Evolutionary conservation across 148 eudicot species (phyloP), one percentile per base, ranked within the genome.

Genomic region (Persicaria maculosa): DNA sequence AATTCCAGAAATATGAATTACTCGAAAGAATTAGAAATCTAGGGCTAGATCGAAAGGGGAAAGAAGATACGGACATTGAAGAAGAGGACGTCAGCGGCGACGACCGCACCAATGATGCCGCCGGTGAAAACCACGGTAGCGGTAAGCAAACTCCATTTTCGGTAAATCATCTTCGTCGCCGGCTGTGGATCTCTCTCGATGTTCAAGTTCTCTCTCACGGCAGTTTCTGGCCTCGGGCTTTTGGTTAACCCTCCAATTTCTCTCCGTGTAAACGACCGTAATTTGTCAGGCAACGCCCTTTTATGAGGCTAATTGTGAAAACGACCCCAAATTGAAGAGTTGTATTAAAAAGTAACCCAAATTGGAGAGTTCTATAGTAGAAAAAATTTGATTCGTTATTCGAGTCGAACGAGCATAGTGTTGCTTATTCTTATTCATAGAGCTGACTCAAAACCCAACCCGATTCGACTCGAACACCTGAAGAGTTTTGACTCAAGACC

Each of bases 81-180:
- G 79, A 85, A 83, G 54, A 89, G 73, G 64, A 71, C 77, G 47
- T 91, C 80, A 75, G 79, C 85, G 77, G 78, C 75, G 65, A 80
- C 81, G 9, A 82, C 81, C 31, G 90, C 22, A 50, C 80, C 92
- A 50, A 85, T 72, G 47, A 89, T 68, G 10, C 82, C 82, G 46
- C 88, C 90, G 57, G 83, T 36, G 36, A 86, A 73, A 20, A 78
- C 84, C 40, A 77, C 80, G 40, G 97, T 87, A 15, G 84, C 84
- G 25, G 88, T 87, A 14, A 91, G 79, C 78, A 91, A 77, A 85
- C 92, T 91, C 93, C 97, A 91, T 75, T 79, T 91, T 74, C 97
- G 76, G 90, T 87, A 82, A 25, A 91, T 91, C 97, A 91, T 91
- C 72, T 20, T 83, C 75, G 11, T 9, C 9, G 40, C 40, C 40